phyloP scores from a whole-genome alignment of 331 rosid genomes.

The Malus hybrid region DNA sequence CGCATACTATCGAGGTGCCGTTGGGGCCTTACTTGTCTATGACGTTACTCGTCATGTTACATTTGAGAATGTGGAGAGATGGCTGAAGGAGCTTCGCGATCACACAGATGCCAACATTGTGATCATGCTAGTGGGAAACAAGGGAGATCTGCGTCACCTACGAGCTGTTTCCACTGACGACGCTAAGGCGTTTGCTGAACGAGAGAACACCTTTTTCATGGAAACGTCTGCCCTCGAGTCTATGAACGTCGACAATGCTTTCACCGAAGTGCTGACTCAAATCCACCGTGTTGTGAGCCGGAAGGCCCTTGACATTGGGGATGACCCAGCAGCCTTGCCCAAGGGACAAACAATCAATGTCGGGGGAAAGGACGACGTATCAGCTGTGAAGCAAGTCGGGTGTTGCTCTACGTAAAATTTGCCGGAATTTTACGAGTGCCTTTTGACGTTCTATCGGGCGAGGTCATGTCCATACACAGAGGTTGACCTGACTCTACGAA shows the following conservation, averaged over 20 bases:
- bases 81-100: slow-evolving; percentile 84
- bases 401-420: slow-evolving; percentile 55
- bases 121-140: slow-evolving; percentile 78
- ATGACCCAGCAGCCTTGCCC: slow-evolving; percentile 73
- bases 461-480: slow-evolving; percentile 31
- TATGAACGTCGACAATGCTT: slow-evolving; percentile 64
- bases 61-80: slow-evolving; percentile 74
- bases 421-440: slow-evolving; percentile 3
- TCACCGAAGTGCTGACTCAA: slow-evolving; percentile 62
- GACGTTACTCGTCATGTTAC: slow-evolving; percentile 78
- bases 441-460: slow-evolving; percentile 4
- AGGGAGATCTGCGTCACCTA: slow-evolving; percentile 70
- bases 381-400: slow-evolving; percentile 64
- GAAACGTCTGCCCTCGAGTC: slow-evolving; percentile 88
- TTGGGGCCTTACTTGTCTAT: slow-evolving; percentile 78
- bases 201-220: slow-evolving; percentile 65
- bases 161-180: slow-evolving; percentile 62
- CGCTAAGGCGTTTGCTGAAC: slow-evolving; percentile 51
- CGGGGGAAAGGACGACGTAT: slow-evolving; percentile 62
- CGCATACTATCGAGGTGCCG: slow-evolving; percentile 84
- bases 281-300: slow-evolving; percentile 59
- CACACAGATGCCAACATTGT: slow-evolving; percentile 81
- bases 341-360: slow-evolving; percentile 66
- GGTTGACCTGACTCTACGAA: slow-evolving; percentile 12
- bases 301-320: slow-evolving; percentile 67